Evolutionary conservation across 768 basidiomycete species (phyloP).

Genomic region (Lactarius trivialis): DNA sequence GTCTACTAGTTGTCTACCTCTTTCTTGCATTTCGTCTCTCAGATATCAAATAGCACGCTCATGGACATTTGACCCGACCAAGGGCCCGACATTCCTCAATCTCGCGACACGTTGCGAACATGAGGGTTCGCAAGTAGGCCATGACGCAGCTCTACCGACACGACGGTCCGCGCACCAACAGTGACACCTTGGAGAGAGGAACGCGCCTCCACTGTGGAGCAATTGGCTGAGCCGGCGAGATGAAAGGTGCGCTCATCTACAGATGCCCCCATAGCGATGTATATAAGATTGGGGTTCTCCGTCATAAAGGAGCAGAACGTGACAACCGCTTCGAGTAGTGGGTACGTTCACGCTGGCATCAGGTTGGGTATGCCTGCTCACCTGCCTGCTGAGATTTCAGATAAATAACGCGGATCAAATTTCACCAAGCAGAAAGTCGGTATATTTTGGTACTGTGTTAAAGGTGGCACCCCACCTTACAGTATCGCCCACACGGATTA

Average conservation of each 20-base stretch:
- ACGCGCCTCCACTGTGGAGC: neutral
- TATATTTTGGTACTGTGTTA: conserved; percentile 1
- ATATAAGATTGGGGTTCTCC: conserved; percentile 2
- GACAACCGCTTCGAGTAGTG: neutral
- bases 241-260: conserved; percentile 1
- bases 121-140: neutral
- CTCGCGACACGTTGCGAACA: neutral
- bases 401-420: neutral
- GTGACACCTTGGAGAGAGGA: neutral
- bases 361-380: too few species aligned
- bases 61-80: neutral
- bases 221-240: conserved; percentile 1
- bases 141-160: neutral
- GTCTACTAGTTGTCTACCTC: neutral
- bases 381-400: neutral
- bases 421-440: conserved; percentile 8
- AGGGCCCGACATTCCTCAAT: neutral
- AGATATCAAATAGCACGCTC: neutral
- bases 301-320: conserved; percentile 5
- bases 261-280: neutral
- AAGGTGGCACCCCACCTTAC: neutral
- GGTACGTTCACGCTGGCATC: neutral
- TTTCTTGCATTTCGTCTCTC: neutral
- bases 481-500: neutral
- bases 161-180: neutral